phyloP scores from a whole-genome alignment of 2,329 filamentous ascomycete genomes.

The Epichloe gansuensis region DNA sequence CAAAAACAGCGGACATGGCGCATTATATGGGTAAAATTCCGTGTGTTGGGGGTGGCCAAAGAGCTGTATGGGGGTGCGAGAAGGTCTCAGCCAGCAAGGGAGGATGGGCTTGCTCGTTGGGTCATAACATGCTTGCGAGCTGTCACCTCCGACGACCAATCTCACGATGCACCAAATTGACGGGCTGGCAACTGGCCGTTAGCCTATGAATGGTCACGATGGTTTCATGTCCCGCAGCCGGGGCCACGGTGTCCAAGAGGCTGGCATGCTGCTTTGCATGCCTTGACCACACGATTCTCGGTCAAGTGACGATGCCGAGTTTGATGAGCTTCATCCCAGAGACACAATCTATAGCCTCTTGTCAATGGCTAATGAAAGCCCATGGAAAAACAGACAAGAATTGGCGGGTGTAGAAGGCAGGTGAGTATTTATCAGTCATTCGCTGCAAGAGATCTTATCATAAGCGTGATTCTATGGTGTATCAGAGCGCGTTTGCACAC shows the following conservation, averaged over 20 bases:
- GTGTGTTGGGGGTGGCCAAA: slow-evolving; percentile 1
- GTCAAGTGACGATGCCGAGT: slow-evolving; percentile 7
- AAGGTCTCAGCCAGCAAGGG: slow-evolving; percentile 17
- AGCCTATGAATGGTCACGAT: slow-evolving; percentile 10
- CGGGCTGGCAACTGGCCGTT: slow-evolving; percentile 2
- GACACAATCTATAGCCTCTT: not conserved
- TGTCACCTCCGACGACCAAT: slow-evolving; percentile 2
- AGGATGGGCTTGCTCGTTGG: slow-evolving; percentile 10
- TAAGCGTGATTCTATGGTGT: not conserved
- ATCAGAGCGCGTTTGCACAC: not conserved
- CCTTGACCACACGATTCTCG: slow-evolving; percentile 3
- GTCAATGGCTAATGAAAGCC: not conserved
- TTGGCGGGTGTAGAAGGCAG: not conserved
- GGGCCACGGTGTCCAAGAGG: not conserved
- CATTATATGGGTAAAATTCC: slow-evolving; percentile 10
- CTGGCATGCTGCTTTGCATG: slow-evolving; percentile 10
- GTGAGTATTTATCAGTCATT: not conserved
- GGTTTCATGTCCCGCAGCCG: slow-evolving; percentile 8
- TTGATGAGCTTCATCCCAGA: slow-evolving; percentile 3
- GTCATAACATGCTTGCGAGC: slow-evolving; percentile 10
- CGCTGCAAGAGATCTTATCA: not conserved
- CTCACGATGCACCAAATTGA: slow-evolving; percentile 2
- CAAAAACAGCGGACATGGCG: slow-evolving; percentile 7
- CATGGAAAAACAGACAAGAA: too few relatives aligned
- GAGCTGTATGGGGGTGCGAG: slow-evolving; percentile 1